Percentiles rank a stretch among this genome's conserved stretches.
phyloP scores from a whole-genome alignment of 306 rosid species.

The Vigna hirtella region DNA sequence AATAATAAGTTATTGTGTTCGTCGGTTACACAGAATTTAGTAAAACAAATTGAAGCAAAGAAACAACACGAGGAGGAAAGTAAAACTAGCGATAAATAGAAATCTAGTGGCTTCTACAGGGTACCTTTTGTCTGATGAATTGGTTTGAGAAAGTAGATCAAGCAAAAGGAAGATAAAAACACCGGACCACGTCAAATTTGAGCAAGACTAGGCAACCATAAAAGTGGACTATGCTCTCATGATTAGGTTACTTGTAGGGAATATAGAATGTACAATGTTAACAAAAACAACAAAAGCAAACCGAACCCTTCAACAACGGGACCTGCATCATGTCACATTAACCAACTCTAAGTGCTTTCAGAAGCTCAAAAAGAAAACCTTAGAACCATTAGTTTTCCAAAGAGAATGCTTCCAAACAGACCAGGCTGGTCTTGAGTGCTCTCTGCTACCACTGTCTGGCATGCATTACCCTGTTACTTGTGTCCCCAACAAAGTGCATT shows the following conservation, averaged over 20 bases:
- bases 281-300: constrained; percentile 9
- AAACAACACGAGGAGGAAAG: constrained; percentile 3
- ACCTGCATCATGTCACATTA: constrained; percentile 5
- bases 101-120: constrained; percentile 27
- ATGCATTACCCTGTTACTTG: constrained; percentile 42
- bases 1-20: too few species aligned
- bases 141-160: constrained; percentile 37
- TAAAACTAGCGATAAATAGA: constrained; percentile 20
- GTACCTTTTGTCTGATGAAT: constrained; percentile 31
- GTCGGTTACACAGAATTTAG: neutral
- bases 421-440: constrained; percentile 46
- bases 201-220: constrained; percentile 39
- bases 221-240: constrained; percentile 45
- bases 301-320: constrained; percentile 31
- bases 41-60: constrained; percentile 42
- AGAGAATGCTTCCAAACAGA: constrained; percentile 23
- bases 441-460: constrained; percentile 50
- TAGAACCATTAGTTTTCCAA: neutral
- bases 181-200: constrained; percentile 40
- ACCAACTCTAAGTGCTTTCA: neutral
- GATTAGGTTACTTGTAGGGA: constrained; percentile 43
- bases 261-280: constrained; percentile 29
- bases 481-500: constrained; percentile 20
- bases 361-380: constrained; percentile 21
- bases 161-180: constrained; percentile 40